A percentile compares a stretch with the other conserved stretches of the same genome.
Conservation (phyloP, 1,139 yeast species). For the Yamadazyma atlantica region DNA sequence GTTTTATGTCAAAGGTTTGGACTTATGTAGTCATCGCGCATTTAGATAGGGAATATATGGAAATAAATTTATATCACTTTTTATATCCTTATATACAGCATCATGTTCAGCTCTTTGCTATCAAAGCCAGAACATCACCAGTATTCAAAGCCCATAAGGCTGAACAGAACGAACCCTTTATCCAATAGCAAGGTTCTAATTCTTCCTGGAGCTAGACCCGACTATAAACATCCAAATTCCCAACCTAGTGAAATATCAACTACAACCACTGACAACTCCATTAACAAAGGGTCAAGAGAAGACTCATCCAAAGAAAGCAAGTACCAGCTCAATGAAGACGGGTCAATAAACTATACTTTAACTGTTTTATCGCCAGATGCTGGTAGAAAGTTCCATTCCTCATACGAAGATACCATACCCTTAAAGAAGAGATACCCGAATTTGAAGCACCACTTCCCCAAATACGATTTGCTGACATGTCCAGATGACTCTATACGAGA, state of each 20-base stretch:
- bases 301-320: no score
- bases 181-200: not conserved
- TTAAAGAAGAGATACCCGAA: slow-evolving; percentile 40
- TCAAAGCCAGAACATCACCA: slow-evolving; percentile 29
- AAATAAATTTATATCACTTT: no score
- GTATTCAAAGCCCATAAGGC: slow-evolving; percentile 13
- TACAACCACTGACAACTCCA: not conserved
- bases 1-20: slow-evolving; percentile 33
- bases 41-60: no score
- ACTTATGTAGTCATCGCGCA: slow-evolving; percentile 21
- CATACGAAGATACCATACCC: slow-evolving; percentile 43
- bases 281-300: no score
- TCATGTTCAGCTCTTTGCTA: slow-evolving; percentile 38
- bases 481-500: slow-evolving; percentile 28
- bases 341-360: slow-evolving; percentile 26
- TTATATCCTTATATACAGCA: no score
- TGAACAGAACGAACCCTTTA: not conserved
- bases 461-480: slow-evolving; percentile 25
- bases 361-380: slow-evolving; percentile 21
- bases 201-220: not conserved
- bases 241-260: no score
- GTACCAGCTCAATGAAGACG: slow-evolving; percentile 27
- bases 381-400: slow-evolving; percentile 21
- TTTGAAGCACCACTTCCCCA: slow-evolving; percentile 42
- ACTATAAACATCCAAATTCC: not conserved